A percentile compares a stretch with the other conserved stretches of the same genome.
Evolutionary conservation across 2,329 filamentous ascomycete genomes (phyloP).

Genomic region (Septoria petroselini): DNA sequence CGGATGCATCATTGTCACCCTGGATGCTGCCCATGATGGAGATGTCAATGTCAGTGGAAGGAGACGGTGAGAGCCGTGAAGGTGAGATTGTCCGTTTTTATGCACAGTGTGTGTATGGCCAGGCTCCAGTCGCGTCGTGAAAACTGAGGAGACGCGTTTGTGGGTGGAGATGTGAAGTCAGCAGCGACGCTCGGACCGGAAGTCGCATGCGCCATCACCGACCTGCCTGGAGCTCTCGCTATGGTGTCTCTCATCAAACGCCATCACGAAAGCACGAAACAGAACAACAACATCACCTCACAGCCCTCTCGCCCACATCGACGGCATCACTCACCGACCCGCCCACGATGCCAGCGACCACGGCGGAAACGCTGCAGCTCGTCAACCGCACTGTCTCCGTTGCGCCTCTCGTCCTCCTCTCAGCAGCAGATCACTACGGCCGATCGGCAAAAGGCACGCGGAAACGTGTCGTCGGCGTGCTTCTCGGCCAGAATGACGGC

Average conservation of each 20-base stretch:
- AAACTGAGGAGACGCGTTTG: background rate
- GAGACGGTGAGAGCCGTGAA: background rate
- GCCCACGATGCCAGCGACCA: constrained; percentile 83
- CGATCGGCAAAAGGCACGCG: constrained; percentile 85
- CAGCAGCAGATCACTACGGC: constrained; percentile 97
- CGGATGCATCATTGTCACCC: constrained; percentile 1
- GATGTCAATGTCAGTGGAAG: background rate
- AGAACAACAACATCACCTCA: background rate
- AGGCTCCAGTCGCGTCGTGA: background rate
- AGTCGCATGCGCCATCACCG: constrained; percentile 8
- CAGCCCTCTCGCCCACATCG: background rate
- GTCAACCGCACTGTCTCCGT: constrained; percentile 94
- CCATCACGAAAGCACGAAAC: constrained; percentile 13
- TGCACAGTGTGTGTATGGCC: background rate
- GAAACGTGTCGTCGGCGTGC: constrained; percentile 86
- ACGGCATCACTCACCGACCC: background rate
- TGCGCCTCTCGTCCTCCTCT: constrained; percentile 94
- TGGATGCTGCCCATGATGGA: constrained; percentile 6
- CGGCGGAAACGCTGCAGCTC: constrained; percentile 91
- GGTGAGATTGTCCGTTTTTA: background rate
- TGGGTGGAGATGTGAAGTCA: constrained; percentile 11
- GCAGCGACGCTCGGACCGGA: constrained; percentile 1
- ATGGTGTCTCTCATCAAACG: background rate
- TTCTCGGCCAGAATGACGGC: constrained; percentile 93
- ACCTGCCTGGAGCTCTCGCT: constrained; percentile 9